Conservation (phyloP, 495 filamentous ascomycete species). For the Pyrenula aspistea region DNA sequence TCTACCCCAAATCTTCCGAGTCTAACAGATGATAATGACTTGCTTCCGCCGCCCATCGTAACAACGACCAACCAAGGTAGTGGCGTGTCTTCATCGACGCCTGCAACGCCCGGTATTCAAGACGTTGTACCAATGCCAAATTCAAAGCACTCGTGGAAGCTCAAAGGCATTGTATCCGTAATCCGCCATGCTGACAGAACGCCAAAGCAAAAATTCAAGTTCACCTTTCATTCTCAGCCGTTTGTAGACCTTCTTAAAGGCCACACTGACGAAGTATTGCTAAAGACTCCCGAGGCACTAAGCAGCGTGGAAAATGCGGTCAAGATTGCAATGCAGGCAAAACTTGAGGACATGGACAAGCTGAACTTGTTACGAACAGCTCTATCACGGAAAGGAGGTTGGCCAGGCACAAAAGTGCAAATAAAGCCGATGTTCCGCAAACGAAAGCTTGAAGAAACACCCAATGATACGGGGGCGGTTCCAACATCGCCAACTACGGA, state of each 20-base stretch:
- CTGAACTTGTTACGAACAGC: conserved; percentile 73
- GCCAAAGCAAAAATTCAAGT: conserved; percentile 98
- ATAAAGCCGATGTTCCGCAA: conserved; percentile 98
- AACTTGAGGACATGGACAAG: conserved; percentile 76
- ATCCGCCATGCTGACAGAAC: conserved; percentile 93
- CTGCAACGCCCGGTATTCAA: conserved; percentile 13
- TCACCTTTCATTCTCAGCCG: conserved; percentile 93
- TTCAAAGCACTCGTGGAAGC: conserved; percentile 90
- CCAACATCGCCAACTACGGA: neutral
- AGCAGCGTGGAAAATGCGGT: conserved; percentile 80
- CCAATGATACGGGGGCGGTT: conserved; percentile 10
- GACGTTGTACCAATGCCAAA: conserved; percentile 56
- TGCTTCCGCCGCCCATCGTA: conserved; percentile 8
- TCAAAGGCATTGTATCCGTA: conserved; percentile 97
- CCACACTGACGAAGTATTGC: conserved; percentile 89
- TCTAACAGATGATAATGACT: conserved; percentile 1
- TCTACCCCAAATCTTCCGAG: conserved; percentile 4
- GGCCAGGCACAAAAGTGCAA: conserved; percentile 95
- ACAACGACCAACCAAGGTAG: conserved; percentile 3
- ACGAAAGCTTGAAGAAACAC: conserved; percentile 47
- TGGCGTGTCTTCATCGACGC: conserved; percentile 2
- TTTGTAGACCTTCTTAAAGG: conserved; percentile 90
- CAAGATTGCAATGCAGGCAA: conserved; percentile 59
- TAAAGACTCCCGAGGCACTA: conserved; percentile 85
- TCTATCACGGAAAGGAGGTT: conserved; percentile 79